Evolutionary conservation across 495 filamentous ascomycete species (phyloP).

Genomic region (Penicillium argentinense): DNA sequence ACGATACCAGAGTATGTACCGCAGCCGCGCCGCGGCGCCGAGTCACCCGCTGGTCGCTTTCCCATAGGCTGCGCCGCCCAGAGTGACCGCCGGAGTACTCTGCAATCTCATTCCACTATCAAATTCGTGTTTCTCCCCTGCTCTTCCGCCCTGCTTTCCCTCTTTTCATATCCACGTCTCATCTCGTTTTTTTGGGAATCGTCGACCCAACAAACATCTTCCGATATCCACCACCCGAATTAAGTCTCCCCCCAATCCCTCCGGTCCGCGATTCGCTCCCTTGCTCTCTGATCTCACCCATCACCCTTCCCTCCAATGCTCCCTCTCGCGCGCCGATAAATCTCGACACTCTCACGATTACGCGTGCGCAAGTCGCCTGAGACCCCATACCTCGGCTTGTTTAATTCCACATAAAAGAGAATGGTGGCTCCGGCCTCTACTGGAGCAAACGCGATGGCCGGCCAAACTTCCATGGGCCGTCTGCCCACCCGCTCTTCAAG

Average conservation of each 20-base stretch:
- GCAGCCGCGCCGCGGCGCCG: conserved; percentile 1
- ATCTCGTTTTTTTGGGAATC: not conserved
- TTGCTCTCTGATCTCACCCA: conserved; percentile 12
- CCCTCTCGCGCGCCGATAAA: conserved; percentile 30
- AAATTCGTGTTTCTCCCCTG: not conserved
- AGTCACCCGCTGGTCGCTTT: not conserved
- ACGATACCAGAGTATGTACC: not conserved
- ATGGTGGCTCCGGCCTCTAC: conserved; percentile 56
- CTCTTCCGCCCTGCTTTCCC: not conserved
- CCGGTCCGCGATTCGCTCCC: conserved; percentile 13
- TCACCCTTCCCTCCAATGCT: conserved; percentile 33
- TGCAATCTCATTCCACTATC: not conserved
- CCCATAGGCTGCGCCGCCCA: not conserved
- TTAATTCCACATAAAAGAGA: conserved; percentile 13
- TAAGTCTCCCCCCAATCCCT: not conserved
- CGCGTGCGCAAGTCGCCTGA: conserved; percentile 20
- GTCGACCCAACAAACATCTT: no score
- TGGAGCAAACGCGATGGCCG: conserved; percentile 43
- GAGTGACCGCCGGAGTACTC: not conserved
- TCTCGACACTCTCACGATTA: conserved; percentile 27
- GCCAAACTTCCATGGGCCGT: conserved; percentile 34
- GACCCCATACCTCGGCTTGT: conserved; percentile 10
- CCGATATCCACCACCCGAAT: no score
- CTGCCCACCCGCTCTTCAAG: conserved; percentile 44
- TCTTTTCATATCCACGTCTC: not conserved